These are phyloP conservation scores for Cyclaneusma minus DNA, from an alignment of 2,329 filamentous ascomycete genomes.

Conservation along the genomic window DNA sequence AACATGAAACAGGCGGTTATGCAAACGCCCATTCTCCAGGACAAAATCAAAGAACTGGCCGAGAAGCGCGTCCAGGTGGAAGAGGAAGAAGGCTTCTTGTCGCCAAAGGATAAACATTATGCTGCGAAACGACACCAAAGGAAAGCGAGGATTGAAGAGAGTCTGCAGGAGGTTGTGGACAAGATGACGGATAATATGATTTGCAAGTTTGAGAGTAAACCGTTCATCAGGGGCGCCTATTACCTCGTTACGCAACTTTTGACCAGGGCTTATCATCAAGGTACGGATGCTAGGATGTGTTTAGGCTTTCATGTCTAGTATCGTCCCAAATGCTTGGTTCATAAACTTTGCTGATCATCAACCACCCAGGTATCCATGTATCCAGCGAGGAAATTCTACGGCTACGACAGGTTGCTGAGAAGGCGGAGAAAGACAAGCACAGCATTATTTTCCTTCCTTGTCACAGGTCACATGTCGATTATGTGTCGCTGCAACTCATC, in stretches of 20 bases:
- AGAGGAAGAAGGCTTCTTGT: constrained; percentile 55
- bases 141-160: constrained; percentile 51
- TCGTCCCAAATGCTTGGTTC: background rate
- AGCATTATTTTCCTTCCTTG: constrained; percentile 93
- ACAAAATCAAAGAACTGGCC: constrained; percentile 63
- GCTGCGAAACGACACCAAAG: constrained; percentile 34
- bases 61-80: constrained; percentile 61
- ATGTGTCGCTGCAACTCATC: constrained; percentile 86
- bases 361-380: constrained; percentile 60
- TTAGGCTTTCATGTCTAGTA: background rate
- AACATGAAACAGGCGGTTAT: constrained; percentile 72
- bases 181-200: constrained; percentile 91
- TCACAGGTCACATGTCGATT: constrained; percentile 90
- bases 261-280: constrained; percentile 89
- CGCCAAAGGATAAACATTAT: constrained; percentile 37
- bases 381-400: constrained; percentile 85
- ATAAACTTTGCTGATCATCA: constrained; percentile 4
- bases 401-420: constrained; percentile 64
- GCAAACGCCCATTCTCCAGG: constrained; percentile 57
- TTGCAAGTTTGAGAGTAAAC: constrained; percentile 94
- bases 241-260: constrained; percentile 78
- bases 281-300: no score
- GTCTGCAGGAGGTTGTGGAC: constrained; percentile 67
- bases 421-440: constrained; percentile 75
- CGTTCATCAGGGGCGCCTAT: constrained; percentile 84